phyloP scores from a whole-genome alignment of 2,329 filamentous ascomycete genomes.

The Dactylonectria estremocensis region DNA sequence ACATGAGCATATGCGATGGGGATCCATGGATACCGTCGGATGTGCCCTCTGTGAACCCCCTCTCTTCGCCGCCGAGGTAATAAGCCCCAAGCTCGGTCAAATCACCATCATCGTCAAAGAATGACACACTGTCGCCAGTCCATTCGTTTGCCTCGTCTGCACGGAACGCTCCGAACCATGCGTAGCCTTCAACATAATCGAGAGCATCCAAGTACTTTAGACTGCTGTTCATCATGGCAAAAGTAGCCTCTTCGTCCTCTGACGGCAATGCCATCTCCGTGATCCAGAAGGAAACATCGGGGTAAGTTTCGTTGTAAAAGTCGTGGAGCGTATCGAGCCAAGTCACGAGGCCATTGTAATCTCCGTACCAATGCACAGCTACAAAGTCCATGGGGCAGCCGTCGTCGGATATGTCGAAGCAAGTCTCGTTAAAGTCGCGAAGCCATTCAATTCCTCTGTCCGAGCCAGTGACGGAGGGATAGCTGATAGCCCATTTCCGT shows the following conservation, averaged over 20 bases:
- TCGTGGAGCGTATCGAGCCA: constrained; percentile 55
- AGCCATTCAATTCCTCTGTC: constrained; percentile 57
- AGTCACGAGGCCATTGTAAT: constrained; percentile 52
- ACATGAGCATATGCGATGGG: background rate
- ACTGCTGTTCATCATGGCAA: constrained; percentile 59
- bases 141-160: constrained; percentile 56
- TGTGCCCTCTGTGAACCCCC: constrained; percentile 55
- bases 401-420: constrained; percentile 55
- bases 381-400: constrained; percentile 60
- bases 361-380: constrained; percentile 60
- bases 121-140: constrained; percentile 56
- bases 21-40: constrained; percentile 19
- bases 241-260: constrained; percentile 51
- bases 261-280: constrained; percentile 59
- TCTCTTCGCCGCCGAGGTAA: constrained; percentile 57
- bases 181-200: constrained; percentile 55
- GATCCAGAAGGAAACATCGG: constrained; percentile 53
- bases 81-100: constrained; percentile 56
- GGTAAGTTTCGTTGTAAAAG: constrained; percentile 52
- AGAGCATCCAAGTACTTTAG: constrained; percentile 53
- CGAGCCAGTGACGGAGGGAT: constrained; percentile 60
- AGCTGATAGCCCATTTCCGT: constrained; percentile 56
- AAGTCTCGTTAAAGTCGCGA: constrained; percentile 57
- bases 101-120: constrained; percentile 56
- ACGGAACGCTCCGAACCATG: constrained; percentile 60